Conservation (phyloP, 345 rosid genomes). For the Mallotus nudiflorus region DNA sequence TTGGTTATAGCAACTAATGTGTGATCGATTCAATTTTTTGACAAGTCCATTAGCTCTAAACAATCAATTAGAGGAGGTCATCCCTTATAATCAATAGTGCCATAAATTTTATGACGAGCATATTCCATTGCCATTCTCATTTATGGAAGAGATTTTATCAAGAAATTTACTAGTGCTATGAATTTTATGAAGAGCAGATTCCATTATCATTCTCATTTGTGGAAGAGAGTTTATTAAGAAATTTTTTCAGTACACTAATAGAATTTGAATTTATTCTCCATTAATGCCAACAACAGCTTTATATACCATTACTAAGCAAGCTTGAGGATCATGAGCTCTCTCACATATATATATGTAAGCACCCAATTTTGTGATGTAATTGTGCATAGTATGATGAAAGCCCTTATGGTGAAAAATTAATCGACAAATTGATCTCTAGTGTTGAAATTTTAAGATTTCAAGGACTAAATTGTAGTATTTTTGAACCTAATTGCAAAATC, state of each 20-base stretch:
- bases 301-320: not conserved
- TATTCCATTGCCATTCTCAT: conserved; percentile 2
- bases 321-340: conserved; percentile 3
- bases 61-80: conserved; percentile 17
- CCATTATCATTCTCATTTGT: conserved; percentile 4
- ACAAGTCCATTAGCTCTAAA: conserved; percentile 17
- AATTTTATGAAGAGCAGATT: not conserved
- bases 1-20: not conserved
- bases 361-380: no score
- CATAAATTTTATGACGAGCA: not conserved
- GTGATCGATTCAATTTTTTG: not conserved
- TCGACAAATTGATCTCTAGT: no score
- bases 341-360: no score
- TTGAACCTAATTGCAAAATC: no score
- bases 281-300: conserved; percentile 3
- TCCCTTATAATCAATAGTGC: not conserved
- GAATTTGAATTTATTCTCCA: not conserved
- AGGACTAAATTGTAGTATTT: no score
- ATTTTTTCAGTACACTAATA: not conserved
- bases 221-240: conserved; percentile 9
- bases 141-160: conserved; percentile 9
- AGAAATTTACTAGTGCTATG: not conserved
- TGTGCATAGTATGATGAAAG: no score
- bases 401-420: no score
- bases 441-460: no score